These are phyloP conservation scores for Lanzia echinophila DNA, from an alignment of 2,329 filamentous ascomycete genomes.

Conservation along the genomic window DNA sequence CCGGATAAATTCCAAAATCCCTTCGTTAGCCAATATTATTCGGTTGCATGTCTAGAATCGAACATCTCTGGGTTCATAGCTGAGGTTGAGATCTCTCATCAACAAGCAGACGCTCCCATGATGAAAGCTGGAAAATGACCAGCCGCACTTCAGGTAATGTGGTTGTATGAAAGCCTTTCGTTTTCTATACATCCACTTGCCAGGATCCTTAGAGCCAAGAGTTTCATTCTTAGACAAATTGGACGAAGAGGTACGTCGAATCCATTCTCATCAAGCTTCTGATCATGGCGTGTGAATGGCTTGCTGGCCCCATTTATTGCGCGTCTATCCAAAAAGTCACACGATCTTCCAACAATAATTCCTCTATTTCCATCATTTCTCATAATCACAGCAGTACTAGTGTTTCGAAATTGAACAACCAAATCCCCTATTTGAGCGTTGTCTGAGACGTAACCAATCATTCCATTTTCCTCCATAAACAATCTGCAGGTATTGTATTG, in stretches of 20 bases:
- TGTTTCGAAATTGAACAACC: constrained; percentile 2
- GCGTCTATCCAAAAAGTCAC: background rate
- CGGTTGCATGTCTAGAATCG: too few relatives aligned
- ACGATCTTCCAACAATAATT: background rate
- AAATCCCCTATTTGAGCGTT: background rate
- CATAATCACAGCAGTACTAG: constrained; percentile 1
- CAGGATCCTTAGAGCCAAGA: background rate
- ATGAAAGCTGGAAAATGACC: too few relatives aligned
- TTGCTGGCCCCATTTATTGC: background rate
- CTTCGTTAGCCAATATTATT: too few relatives aligned
- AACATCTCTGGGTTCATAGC: too few relatives aligned
- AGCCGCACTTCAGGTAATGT: too few relatives aligned
- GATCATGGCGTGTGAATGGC: background rate
- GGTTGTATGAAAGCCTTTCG: too few relatives aligned
- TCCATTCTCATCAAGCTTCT: background rate
- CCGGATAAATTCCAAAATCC: too few relatives aligned
- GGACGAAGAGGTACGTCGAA: background rate
- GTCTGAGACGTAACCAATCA: constrained; percentile 5
- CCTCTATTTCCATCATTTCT: background rate
- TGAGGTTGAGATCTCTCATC: too few relatives aligned
- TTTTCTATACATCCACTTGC: background rate
- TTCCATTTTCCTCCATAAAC: constrained; percentile 8
- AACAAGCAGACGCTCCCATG: too few relatives aligned
- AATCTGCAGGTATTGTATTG: background rate
- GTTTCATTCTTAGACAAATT: constrained; percentile 5